Percentiles rank a stretch among this genome's conserved stretches.
These are phyloP conservation scores for Trichoderma gamsii DNA, from an alignment of 495 filamentous ascomycete species.

Conservation along the genomic window DNA sequence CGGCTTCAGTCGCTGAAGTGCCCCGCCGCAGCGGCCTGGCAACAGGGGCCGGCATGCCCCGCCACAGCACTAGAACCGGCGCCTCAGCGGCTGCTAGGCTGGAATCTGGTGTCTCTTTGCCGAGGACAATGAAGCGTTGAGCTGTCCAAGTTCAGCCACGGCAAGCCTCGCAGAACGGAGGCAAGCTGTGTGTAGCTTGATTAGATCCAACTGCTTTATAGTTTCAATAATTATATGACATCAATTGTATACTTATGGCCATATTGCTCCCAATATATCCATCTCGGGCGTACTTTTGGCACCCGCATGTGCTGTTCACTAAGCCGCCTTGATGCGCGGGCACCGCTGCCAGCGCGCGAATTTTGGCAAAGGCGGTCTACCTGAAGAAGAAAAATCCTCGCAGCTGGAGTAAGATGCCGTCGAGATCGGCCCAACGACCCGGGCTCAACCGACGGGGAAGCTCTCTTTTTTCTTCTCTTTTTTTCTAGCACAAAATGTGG, in stretches of 20 bases:
- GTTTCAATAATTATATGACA: too few species aligned
- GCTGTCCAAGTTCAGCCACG: too few species aligned
- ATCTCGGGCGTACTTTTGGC: background rate
- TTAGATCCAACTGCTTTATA: too few species aligned
- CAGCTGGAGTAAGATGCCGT: background rate
- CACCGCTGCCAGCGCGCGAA: constrained; percentile 4
- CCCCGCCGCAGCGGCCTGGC: background rate
- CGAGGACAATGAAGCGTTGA: too few species aligned
- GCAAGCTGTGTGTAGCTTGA: too few species aligned
- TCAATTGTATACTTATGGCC: too few species aligned
- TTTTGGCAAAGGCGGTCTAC: constrained; percentile 11
- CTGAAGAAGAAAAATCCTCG: background rate
- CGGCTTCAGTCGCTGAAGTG: background rate
- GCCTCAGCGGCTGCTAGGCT: background rate
- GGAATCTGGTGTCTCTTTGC: background rate
- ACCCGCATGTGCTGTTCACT: background rate
- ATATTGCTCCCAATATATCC: too few species aligned
- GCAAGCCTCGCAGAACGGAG: too few species aligned
- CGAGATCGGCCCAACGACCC: constrained; percentile 13
- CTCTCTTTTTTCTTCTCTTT: background rate
- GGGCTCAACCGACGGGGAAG: constrained; percentile 8
- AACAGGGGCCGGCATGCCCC: constrained; percentile 3
- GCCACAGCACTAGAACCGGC: background rate
- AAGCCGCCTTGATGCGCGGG: constrained; percentile 8
- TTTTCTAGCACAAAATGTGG: background rate